A percentile compares a stretch with the other conserved stretches of the same genome.
phyloP scores from a whole-genome alignment of 2,329 filamentous ascomycete species.

The Pseudocercospora crystallina region DNA sequence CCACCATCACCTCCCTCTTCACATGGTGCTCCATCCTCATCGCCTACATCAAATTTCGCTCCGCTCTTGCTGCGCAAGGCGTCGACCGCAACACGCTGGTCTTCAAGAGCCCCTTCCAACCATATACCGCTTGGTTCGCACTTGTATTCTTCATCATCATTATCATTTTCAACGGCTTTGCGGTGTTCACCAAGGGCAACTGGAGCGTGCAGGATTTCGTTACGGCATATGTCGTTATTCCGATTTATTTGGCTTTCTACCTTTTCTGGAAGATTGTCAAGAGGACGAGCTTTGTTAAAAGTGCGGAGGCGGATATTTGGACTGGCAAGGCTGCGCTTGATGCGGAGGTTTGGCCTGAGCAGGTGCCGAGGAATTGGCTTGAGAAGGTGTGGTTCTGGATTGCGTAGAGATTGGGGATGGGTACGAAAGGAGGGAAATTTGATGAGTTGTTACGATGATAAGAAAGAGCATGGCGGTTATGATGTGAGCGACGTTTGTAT shows the following conservation, averaged over 20 bases:
- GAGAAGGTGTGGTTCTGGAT: slow-evolving; percentile 53
- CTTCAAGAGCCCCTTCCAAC: slow-evolving; percentile 49
- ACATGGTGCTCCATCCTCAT: slow-evolving; percentile 29
- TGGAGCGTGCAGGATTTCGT: slow-evolving; percentile 51
- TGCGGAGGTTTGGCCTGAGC: slow-evolving; percentile 46
- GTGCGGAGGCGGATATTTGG: slow-evolving; percentile 46
- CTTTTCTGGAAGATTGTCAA: slow-evolving; percentile 66
- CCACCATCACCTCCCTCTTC: slow-evolving; percentile 36
- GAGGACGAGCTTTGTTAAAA: slow-evolving; percentile 54
- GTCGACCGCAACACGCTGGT: slow-evolving; percentile 43
- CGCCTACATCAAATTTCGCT: slow-evolving; percentile 30
- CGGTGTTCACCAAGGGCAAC: slow-evolving; percentile 54
- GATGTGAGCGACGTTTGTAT: too few species aligned
- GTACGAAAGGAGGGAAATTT: too few species aligned
- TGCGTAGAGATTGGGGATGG: slow-evolving; percentile 29
- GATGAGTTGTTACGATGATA: too few species aligned
- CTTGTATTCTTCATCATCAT: slow-evolving; percentile 60
- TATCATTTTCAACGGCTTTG: slow-evolving; percentile 64
- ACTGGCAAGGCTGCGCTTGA: slow-evolving; percentile 49
- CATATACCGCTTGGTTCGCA: slow-evolving; percentile 58
- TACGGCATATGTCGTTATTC: slow-evolving; percentile 39
- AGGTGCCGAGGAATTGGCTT: slow-evolving; percentile 42
- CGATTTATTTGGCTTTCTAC: slow-evolving; percentile 49
- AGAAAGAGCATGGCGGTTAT: too few species aligned
- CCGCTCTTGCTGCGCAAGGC: slow-evolving; percentile 32